These are phyloP conservation scores for Leccinellum luteum DNA, from an alignment of 768 basidiomycete species.

Conservation along the genomic window DNA sequence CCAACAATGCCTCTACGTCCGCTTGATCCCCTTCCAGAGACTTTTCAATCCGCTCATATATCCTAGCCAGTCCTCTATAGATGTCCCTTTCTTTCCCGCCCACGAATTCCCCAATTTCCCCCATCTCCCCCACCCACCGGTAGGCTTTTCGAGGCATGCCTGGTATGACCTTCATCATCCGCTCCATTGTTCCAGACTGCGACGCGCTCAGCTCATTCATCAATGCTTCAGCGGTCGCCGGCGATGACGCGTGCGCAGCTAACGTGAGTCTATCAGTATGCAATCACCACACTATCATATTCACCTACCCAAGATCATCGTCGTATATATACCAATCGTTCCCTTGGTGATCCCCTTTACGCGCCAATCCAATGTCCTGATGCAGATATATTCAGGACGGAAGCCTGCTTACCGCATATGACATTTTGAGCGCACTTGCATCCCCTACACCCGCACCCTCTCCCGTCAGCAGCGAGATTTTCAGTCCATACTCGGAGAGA, in stretches of 20 bases:
- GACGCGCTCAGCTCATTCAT: constrained; percentile 46
- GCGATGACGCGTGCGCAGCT: constrained; percentile 58
- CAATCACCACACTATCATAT: neutral
- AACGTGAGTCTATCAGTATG: constrained; percentile 1
- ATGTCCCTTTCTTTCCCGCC: constrained; percentile 43
- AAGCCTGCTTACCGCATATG: constrained; percentile 49
- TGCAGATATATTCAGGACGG: neutral
- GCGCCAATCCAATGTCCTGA: neutral
- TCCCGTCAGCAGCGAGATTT: constrained; percentile 43
- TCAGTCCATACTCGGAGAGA: constrained; percentile 44
- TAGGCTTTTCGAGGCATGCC: constrained; percentile 62
- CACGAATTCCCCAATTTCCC: constrained; percentile 59
- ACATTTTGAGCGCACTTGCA: constrained; percentile 64
- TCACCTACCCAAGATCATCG: constrained; percentile 52
- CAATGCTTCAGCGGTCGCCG: constrained; percentile 58
- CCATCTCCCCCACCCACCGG: constrained; percentile 62
- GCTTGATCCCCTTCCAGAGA: constrained; percentile 37
- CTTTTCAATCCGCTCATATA: constrained; percentile 44
- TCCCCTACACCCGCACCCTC: constrained; percentile 51
- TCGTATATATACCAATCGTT: constrained; percentile 47
- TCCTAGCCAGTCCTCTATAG: constrained; percentile 45
- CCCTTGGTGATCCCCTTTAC: constrained; percentile 56
- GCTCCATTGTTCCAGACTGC: constrained; percentile 43
- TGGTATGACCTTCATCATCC: constrained; percentile 39
- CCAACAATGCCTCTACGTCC: constrained; percentile 40